phyloP scores from a whole-genome alignment of 2,329 filamentous ascomycete genomes.

The Truncatella angustata region DNA sequence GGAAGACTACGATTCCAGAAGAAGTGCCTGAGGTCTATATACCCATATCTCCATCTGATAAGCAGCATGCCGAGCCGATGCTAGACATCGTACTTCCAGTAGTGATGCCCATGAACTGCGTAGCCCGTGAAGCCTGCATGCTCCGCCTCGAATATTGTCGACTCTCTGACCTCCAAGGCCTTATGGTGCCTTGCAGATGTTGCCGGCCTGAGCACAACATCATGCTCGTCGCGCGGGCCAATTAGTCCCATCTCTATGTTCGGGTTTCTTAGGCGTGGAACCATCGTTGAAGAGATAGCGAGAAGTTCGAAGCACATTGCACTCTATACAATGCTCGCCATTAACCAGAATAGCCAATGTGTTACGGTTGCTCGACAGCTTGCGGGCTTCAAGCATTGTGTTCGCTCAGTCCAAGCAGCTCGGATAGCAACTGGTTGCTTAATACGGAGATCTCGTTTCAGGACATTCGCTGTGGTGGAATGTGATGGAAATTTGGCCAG shows the following conservation, averaged over 20 bases:
- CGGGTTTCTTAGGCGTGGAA: constrained; percentile 8
- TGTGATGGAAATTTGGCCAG: neutral
- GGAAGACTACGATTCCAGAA: constrained; percentile 11
- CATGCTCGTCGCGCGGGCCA: constrained; percentile 13
- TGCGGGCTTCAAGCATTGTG: constrained; percentile 7
- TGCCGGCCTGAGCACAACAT: constrained; percentile 17
- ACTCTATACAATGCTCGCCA: constrained; percentile 9
- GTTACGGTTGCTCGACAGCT: constrained; percentile 3
- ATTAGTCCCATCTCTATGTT: neutral
- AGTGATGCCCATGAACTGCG: constrained; percentile 13
- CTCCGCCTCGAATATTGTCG: neutral
- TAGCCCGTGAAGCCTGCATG: constrained; percentile 10
- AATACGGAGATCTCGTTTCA: constrained; percentile 3
- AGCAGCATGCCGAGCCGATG: neutral
- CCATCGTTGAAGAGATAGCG: neutral
- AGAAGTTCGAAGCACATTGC: constrained; percentile 8
- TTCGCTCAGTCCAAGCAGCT: neutral
- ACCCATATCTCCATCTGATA: constrained; percentile 1
- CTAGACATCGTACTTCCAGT: constrained; percentile 14
- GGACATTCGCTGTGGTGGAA: neutral
- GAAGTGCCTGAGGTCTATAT: constrained; percentile 15
- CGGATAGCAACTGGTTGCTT: neutral
- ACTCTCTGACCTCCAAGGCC: constrained; percentile 2
- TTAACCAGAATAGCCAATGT: neutral
- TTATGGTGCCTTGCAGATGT: constrained; percentile 10